These are phyloP conservation scores for Quercus phellos DNA, from an alignment of 331 rosid species.

Conservation along the genomic window DNA sequence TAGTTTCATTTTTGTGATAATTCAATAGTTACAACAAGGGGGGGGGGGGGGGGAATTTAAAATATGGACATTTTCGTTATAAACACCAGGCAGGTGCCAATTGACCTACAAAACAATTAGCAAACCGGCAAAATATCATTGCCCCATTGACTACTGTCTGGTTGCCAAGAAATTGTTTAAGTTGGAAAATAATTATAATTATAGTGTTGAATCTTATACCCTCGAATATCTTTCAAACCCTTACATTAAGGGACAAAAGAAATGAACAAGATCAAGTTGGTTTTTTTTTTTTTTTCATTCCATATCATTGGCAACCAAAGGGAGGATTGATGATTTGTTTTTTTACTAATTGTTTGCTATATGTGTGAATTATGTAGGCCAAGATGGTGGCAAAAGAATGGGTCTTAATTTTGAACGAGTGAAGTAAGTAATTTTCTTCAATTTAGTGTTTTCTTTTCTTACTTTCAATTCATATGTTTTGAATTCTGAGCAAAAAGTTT, in stretches of 20 bases:
- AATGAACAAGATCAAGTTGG: background rate
- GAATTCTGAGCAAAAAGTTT: background rate
- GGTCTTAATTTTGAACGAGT: conserved; percentile 89
- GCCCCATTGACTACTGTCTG: background rate
- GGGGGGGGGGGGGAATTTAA: too few species aligned
- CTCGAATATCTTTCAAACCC: background rate
- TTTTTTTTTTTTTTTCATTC: background rate
- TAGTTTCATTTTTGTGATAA: background rate
- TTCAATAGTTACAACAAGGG: too few species aligned
- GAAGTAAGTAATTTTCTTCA: conserved; percentile 51
- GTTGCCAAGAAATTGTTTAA: background rate
- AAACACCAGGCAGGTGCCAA: too few species aligned
- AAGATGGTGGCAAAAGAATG: conserved; percentile 90
- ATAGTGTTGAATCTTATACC: background rate
- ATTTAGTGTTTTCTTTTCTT: background rate
- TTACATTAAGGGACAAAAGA: background rate
- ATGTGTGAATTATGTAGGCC: conserved; percentile 43
- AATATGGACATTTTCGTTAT: too few species aligned
- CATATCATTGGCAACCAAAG: background rate
- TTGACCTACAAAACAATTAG: too few species aligned
- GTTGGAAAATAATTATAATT: background rate
- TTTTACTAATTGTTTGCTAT: conserved; percentile 23
- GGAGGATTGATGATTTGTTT: conserved; percentile 12
- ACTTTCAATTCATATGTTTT: background rate
- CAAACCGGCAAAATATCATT: too few species aligned